Percentiles rank a stretch among this genome's conserved stretches.
phyloP scores from a whole-genome alignment of 768 basidiomycete species.

The Lactarius hengduanensis region DNA sequence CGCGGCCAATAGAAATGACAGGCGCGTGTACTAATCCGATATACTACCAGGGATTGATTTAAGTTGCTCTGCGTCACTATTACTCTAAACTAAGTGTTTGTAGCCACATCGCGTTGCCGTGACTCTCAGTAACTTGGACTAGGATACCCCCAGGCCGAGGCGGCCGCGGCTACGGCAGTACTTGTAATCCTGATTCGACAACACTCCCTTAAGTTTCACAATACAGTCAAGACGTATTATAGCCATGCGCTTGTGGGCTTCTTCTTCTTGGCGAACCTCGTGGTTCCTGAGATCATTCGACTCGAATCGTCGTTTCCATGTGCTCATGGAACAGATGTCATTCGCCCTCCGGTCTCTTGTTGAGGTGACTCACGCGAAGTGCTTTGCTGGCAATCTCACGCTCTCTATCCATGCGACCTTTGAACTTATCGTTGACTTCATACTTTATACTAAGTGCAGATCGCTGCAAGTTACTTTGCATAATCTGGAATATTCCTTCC shows the following conservation, averaged over 20 bases:
- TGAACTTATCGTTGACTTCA: background rate
- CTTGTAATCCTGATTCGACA: no score
- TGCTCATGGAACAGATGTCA: background rate
- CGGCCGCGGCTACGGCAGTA: no score
- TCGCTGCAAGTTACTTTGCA: background rate
- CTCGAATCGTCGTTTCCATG: background rate
- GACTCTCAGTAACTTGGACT: no score
- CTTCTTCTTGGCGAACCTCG: background rate
- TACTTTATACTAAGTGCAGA: background rate
- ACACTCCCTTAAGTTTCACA: no score
- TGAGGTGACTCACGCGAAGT: background rate
- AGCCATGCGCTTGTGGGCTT: no score
- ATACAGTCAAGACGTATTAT: no score
- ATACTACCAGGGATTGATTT: constrained; percentile 21
- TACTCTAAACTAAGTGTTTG: background rate
- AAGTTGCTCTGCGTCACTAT: background rate
- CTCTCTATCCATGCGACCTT: no score
- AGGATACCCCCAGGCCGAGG: no score
- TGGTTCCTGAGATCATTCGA: background rate
- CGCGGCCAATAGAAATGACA: constrained; percentile 20
- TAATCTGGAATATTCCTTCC: no score
- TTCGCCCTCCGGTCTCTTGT: background rate
- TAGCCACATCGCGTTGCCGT: no score
- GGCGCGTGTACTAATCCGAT: constrained; percentile 28
- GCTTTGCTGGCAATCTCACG: background rate